Evolutionary conservation across 495 filamentous ascomycete species (phyloP).

Genomic region (Talaromyces stipitatus): DNA sequence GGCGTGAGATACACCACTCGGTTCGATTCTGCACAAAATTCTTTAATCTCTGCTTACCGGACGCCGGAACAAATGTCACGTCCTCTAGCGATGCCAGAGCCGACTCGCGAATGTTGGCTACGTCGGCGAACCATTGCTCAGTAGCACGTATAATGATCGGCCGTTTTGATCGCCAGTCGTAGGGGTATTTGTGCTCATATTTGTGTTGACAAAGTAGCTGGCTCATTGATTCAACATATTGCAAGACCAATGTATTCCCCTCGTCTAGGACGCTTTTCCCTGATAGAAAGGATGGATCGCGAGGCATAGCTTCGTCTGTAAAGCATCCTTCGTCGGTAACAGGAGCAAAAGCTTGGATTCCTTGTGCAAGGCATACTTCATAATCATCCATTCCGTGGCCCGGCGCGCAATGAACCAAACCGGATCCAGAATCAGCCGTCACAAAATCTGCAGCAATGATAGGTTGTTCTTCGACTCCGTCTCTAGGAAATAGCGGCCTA

Average conservation of each 20-base stretch:
- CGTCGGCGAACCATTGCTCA: constrained; percentile 95
- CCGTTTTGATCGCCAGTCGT: constrained; percentile 92
- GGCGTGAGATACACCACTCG: constrained; percentile 99
- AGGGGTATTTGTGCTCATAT: constrained; percentile 88
- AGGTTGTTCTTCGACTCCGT: constrained; percentile 46
- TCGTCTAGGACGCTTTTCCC: constrained; percentile 55
- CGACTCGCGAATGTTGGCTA: constrained; percentile 65
- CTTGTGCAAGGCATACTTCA: constrained; percentile 58
- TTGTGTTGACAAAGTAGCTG: constrained; percentile 58
- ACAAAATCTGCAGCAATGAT: constrained; percentile 83
- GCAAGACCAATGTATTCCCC: constrained; percentile 61
- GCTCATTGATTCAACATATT: constrained; percentile 45
- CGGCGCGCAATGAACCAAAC: constrained; percentile 87
- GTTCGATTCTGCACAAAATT: constrained; percentile 79
- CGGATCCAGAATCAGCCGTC: constrained; percentile 76
- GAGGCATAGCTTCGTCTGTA: constrained; percentile 64
- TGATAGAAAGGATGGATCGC: constrained; percentile 49
- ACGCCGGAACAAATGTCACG: constrained; percentile 71
- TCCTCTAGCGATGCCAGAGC: constrained; percentile 60
- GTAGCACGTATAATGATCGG: constrained; percentile 89
- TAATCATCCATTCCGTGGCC: constrained; percentile 98
- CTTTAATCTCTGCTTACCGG: constrained; percentile 63
- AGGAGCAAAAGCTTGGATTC: constrained; percentile 66
- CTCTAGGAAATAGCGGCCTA: constrained; percentile 53
- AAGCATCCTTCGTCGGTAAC: constrained; percentile 77